Conservation (phyloP, 2,329 filamentous ascomycete genomes). For the Hypoxylon sp. region DNA sequence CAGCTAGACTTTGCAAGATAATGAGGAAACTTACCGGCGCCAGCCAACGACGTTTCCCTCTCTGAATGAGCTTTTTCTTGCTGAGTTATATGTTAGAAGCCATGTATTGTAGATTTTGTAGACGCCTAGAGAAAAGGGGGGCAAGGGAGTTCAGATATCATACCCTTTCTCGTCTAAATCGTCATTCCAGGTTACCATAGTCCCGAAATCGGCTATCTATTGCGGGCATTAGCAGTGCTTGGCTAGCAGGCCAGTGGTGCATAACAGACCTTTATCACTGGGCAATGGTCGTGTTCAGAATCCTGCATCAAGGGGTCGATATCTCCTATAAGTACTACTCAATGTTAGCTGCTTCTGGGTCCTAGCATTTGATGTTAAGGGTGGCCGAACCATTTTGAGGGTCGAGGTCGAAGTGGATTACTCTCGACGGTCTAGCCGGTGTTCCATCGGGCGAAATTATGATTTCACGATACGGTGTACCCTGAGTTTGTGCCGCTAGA, state of each 20-base stretch:
- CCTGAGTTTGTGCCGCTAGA: too few relatives aligned
- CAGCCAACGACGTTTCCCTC: neutral
- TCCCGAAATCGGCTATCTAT: constrained; percentile 30
- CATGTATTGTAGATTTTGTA: neutral
- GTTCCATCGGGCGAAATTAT: neutral
- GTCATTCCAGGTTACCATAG: neutral
- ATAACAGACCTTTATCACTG: constrained; percentile 13
- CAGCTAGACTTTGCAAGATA: neutral
- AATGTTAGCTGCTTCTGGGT: neutral
- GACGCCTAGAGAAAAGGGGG: neutral
- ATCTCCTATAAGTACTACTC: constrained; percentile 18
- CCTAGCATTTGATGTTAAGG: neutral
- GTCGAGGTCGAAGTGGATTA: constrained; percentile 34
- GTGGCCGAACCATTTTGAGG: constrained; percentile 15
- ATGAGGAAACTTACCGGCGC: constrained; percentile 17
- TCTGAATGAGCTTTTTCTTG: neutral
- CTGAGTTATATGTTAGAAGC: neutral
- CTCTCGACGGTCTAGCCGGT: neutral
- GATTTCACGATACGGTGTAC: neutral
- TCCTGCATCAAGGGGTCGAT: neutral
- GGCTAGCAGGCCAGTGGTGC: neutral
- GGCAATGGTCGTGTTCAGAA: neutral
- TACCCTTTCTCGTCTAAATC: neutral
- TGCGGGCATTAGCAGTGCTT: constrained; percentile 6
- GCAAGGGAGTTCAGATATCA: neutral